phyloP scores from a whole-genome alignment of 306 rosid genomes.

The Prosopis cineraria region DNA sequence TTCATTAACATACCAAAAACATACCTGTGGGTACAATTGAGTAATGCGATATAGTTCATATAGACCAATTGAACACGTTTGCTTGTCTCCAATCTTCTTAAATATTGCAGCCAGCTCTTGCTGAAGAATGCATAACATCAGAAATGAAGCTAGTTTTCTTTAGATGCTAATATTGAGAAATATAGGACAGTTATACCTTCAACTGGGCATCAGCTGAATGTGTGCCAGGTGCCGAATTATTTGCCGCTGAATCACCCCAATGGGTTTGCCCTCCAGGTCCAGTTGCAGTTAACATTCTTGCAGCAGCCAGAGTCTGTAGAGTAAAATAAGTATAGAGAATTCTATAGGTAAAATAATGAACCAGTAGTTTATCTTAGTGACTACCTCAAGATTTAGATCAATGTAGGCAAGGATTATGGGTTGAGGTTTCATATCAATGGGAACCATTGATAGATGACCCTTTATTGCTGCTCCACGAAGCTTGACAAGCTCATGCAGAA shows the following conservation, averaged over 20 bases:
- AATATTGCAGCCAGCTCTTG: slow-evolving; percentile 99
- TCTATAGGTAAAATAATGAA: background rate
- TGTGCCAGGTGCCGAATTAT: slow-evolving; percentile 85
- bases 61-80: slow-evolving; percentile 94
- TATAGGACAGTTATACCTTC: slow-evolving; percentile 55
- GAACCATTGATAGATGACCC: slow-evolving; percentile 99
- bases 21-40: slow-evolving; percentile 92
- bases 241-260: slow-evolving; percentile 90
- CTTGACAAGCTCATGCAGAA: slow-evolving; percentile 97
- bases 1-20: background rate
- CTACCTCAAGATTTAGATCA: slow-evolving; percentile 97
- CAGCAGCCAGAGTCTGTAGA: slow-evolving; percentile 92
- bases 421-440: slow-evolving; percentile 94
- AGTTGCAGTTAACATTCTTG: slow-evolving; percentile 97
- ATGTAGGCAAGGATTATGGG: slow-evolving; percentile 99
- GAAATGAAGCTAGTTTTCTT: background rate
- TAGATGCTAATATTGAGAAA: slow-evolving; percentile 7
- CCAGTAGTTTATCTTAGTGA: slow-evolving; percentile 2
- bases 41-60: slow-evolving; percentile 91
- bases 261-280: slow-evolving; percentile 96
- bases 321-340: background rate
- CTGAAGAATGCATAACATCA: slow-evolving; percentile 36
- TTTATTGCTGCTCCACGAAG: slow-evolving; percentile 98
- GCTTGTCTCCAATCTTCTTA: slow-evolving; percentile 99
- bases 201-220: slow-evolving; percentile 93